Evolutionary conservation across 768 basidiomycete species (phyloP).

Genomic region (Hydnomerulius pinastri): DNA sequence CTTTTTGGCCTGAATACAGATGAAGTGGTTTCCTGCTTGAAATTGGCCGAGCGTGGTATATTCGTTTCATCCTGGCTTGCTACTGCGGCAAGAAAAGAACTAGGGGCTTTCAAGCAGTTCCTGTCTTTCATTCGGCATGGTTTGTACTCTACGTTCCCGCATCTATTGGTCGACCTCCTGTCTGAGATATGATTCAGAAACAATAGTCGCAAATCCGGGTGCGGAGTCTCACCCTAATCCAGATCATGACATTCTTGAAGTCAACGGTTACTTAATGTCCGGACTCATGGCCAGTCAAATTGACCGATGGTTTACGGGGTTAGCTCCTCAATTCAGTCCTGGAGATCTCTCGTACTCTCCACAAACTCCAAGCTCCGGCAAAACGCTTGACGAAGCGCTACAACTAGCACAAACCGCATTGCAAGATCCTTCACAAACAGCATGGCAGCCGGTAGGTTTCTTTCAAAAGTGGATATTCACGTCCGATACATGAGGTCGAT

Average conservation of each 20-base stretch:
- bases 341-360: conserved; percentile 30
- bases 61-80: conserved; percentile 71
- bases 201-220: conserved; percentile 50
- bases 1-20: conserved; percentile 54
- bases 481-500: conserved; percentile 26
- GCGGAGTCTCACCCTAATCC: conserved; percentile 50
- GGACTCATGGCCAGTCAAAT: conserved; percentile 69
- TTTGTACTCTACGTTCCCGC: conserved; percentile 34
- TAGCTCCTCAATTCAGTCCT: conserved; percentile 37
- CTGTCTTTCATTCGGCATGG: conserved; percentile 77
- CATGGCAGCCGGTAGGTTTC: conserved; percentile 55
- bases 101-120: conserved; percentile 76
- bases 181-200: conserved; percentile 38
- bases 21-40: conserved; percentile 55
- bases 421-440: conserved; percentile 45
- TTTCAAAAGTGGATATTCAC: conserved; percentile 25
- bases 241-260: conserved; percentile 75
- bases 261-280: conserved; percentile 75
- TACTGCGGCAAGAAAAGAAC: conserved; percentile 63
- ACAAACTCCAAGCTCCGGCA: conserved; percentile 21
- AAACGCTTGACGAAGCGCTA: conserved; percentile 39
- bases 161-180: conserved; percentile 11
- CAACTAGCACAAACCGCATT: conserved; percentile 51
- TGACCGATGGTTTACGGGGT: conserved; percentile 80
- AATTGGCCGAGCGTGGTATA: conserved; percentile 56